phyloP scores from a whole-genome alignment of 163 green algal genomes.

The Prototheca stagnorum region DNA sequence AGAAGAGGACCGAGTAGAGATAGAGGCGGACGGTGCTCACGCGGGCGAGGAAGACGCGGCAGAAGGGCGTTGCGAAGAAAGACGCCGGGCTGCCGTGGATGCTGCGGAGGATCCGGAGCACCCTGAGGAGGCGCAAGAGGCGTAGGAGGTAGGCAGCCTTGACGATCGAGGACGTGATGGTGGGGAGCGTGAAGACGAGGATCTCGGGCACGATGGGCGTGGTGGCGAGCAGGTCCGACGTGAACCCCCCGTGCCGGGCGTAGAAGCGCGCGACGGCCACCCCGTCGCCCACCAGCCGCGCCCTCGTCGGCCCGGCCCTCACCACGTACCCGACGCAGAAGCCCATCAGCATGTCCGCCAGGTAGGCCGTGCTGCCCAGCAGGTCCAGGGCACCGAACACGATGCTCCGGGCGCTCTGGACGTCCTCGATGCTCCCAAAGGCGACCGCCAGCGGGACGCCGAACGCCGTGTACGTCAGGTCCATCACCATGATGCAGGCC shows the following conservation, averaged over 20 bases:
- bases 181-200: background rate
- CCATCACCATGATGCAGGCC: slow-evolving; percentile 1
- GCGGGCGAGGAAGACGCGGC: background rate
- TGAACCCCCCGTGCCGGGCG: slow-evolving; percentile 2
- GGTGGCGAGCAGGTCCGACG: background rate
- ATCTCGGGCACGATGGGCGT: slow-evolving; percentile 11
- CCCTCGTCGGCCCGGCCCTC: background rate
- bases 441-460: slow-evolving; percentile 8
- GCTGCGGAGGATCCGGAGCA: slow-evolving; percentile 2
- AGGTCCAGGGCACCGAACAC: slow-evolving; percentile 1
- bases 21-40: slow-evolving; percentile 1
- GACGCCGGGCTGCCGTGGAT: slow-evolving; percentile 3
- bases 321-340: slow-evolving; percentile 4
- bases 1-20: background rate
- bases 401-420: background rate
- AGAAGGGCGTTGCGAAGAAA: slow-evolving; percentile 1
- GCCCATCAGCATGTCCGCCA: slow-evolving; percentile 1
- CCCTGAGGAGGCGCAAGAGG: slow-evolving; percentile 9
- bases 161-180: background rate
- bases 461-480: slow-evolving; percentile 13
- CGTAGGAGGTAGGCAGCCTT: slow-evolving; percentile 4
- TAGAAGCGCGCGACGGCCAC: slow-evolving; percentile 1
- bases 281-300: slow-evolving; percentile 1
- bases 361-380: slow-evolving; percentile 2
- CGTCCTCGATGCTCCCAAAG: too few species aligned